Evolutionary conservation across 768 basidiomycete genomes (phyloP).

Genomic region (Gyrodon lividus): DNA sequence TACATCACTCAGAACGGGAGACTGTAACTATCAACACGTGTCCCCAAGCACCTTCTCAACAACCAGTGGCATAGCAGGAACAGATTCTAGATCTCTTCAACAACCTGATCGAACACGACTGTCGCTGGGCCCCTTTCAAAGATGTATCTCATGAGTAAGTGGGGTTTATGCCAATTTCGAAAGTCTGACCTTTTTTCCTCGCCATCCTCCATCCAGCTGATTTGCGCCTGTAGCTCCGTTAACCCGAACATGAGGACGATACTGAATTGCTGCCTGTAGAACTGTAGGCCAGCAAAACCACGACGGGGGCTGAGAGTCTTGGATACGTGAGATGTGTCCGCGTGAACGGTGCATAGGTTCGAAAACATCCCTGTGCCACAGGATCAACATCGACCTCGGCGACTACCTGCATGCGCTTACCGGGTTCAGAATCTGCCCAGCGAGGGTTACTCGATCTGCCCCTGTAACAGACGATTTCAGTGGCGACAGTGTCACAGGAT

Average conservation of each 20-base stretch:
- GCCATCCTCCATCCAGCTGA: conserved; percentile 42
- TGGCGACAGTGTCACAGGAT: conserved; percentile 28
- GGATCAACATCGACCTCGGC: background rate
- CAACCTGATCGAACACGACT: conserved; percentile 33
- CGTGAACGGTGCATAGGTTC: conserved; percentile 21
- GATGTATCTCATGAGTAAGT: conserved; percentile 1
- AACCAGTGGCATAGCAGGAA: background rate
- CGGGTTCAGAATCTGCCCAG: conserved; percentile 32
- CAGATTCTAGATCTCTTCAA: conserved; percentile 22
- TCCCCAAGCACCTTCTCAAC: too few relatives aligned
- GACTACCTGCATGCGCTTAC: conserved; percentile 2
- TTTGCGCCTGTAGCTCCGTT: conserved; percentile 47
- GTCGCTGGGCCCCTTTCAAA: conserved; percentile 30
- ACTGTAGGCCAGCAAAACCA: conserved; percentile 29
- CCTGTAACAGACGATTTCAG: conserved; percentile 32
- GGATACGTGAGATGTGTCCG: conserved; percentile 30
- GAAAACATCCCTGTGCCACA: conserved; percentile 25
- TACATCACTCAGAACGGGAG: background rate
- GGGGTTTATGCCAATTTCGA: background rate
- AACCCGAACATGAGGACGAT: conserved; percentile 44
- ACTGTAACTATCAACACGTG: background rate
- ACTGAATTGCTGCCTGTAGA: conserved; percentile 34
- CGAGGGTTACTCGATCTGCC: conserved; percentile 24
- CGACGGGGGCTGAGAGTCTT: conserved; percentile 30
- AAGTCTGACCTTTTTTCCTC: conserved; percentile 21